Percentiles rank a stretch among this genome's conserved stretches.
Conservation (phyloP, 2,329 filamentous ascomycete genomes). For the Metarhizium humberi region DNA sequence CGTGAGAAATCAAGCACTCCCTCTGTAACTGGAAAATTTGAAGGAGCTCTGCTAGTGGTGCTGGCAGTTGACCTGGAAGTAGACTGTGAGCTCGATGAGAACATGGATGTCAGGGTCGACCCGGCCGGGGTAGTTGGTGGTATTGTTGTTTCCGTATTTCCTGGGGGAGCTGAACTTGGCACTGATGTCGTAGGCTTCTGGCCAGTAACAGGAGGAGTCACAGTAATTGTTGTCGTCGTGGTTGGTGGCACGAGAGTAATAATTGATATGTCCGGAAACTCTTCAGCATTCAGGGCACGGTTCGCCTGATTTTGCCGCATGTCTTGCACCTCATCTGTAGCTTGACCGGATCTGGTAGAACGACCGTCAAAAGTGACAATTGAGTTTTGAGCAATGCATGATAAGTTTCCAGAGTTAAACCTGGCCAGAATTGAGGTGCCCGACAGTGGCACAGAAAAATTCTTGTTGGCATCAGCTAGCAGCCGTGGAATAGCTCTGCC, state of each 20-base stretch:
- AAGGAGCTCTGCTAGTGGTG: constrained; percentile 1
- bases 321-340: constrained; percentile 3
- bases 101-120: background rate
- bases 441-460: constrained; percentile 71
- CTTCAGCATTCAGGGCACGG: background rate
- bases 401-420: constrained; percentile 66
- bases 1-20: constrained; percentile 54
- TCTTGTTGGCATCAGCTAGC: constrained; percentile 51
- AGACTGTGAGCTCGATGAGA: background rate
- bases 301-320: background rate
- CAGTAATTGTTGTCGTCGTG: background rate
- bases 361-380: constrained; percentile 72
- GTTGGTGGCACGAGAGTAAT: constrained; percentile 4
- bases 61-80: background rate
- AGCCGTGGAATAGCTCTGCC: constrained; percentile 71
- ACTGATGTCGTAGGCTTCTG: background rate
- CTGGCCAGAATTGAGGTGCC: constrained; percentile 60
- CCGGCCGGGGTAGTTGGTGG: background rate
- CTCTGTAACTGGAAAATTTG: constrained; percentile 40
- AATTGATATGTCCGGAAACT: constrained; percentile 4
- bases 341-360: constrained; percentile 21
- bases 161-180: background rate
- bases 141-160: background rate
- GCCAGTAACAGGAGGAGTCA: background rate
- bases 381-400: constrained; percentile 77